Evolutionary conservation across 2,329 filamentous ascomycete genomes (phyloP).

Genomic region (Orbilia blumenaviensis): DNA sequence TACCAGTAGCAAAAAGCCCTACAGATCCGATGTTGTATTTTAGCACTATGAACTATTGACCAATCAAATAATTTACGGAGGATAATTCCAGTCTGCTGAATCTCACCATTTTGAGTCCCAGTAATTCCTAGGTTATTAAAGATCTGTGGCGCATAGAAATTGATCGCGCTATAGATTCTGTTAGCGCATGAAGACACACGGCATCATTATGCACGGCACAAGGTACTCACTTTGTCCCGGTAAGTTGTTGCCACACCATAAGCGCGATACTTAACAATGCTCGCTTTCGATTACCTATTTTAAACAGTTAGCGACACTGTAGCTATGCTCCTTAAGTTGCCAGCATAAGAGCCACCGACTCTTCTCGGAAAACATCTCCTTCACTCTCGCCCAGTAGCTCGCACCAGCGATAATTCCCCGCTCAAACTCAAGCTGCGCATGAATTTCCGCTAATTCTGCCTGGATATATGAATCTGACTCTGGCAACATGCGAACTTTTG

Average conservation of each 20-base stretch:
- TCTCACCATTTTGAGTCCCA: conserved; percentile 59
- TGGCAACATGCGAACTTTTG: conserved; percentile 68
- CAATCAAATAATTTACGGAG: no score
- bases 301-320: conserved; percentile 35
- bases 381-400: conserved; percentile 68
- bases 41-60: no score
- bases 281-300: conserved; percentile 68
- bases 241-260: conserved; percentile 78
- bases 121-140: conserved; percentile 72
- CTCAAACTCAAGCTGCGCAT: conserved; percentile 71
- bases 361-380: conserved; percentile 69
- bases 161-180: conserved; percentile 66
- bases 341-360: conserved; percentile 61
- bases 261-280: conserved; percentile 71
- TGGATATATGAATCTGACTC: conserved; percentile 67
- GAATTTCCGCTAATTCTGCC: conserved; percentile 70
- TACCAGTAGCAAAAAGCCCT: conserved; percentile 75
- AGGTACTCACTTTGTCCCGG: conserved; percentile 63
- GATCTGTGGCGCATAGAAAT: conserved; percentile 76
- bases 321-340: no score
- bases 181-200: no score
- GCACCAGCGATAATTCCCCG: conserved; percentile 66
- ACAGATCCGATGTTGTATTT: no score
- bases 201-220: no score
- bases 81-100: no score